Conservation (phyloP, 164 flowering plant genomes). For the Nelumbo lutea region DNA sequence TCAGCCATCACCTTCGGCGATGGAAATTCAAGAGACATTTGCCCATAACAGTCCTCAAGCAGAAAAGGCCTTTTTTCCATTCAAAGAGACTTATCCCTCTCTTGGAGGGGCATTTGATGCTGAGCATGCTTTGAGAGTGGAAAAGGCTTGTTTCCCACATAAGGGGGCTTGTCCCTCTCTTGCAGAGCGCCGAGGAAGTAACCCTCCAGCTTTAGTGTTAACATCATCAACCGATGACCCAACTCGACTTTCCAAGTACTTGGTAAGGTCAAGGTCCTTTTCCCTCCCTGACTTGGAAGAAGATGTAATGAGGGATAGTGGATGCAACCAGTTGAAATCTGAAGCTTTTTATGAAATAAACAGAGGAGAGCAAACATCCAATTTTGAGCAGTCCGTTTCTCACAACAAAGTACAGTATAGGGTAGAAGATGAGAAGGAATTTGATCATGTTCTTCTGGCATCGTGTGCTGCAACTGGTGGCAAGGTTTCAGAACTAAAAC, state of each 20-base stretch:
- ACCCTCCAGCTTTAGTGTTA: conserved; percentile 48
- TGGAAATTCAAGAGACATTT: conserved; percentile 26
- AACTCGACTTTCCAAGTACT: conserved; percentile 25
- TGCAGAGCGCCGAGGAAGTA: conserved; percentile 69
- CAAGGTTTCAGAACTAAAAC: conserved; percentile 7
- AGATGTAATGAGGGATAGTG: conserved; percentile 20
- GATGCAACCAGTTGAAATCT: conserved; percentile 6
- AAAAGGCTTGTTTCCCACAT: conserved; percentile 25
- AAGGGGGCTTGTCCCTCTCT: conserved; percentile 45
- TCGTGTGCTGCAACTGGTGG: conserved; percentile 9
- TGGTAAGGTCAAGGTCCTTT: conserved; percentile 45
- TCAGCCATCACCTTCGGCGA: conserved; percentile 52
- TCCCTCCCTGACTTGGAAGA: conserved; percentile 32
- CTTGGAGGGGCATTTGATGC: conserved; percentile 30
- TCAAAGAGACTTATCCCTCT: conserved; percentile 38
- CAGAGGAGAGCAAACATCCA: conserved; percentile 21
- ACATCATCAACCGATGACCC: conserved; percentile 36
- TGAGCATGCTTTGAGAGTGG: conserved; percentile 17
- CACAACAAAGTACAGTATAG: conserved; percentile 8
- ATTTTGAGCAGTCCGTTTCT: conserved; percentile 14
- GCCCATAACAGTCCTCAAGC: conserved; percentile 11
- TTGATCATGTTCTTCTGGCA: conserved; percentile 3
- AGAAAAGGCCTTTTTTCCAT: conserved; percentile 24
- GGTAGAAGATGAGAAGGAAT: conserved; percentile 15
- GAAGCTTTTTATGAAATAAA: conserved; percentile 16